Conservation (phyloP, 352 stramenopile genomes). For the Phytophthora pisi region DNA sequence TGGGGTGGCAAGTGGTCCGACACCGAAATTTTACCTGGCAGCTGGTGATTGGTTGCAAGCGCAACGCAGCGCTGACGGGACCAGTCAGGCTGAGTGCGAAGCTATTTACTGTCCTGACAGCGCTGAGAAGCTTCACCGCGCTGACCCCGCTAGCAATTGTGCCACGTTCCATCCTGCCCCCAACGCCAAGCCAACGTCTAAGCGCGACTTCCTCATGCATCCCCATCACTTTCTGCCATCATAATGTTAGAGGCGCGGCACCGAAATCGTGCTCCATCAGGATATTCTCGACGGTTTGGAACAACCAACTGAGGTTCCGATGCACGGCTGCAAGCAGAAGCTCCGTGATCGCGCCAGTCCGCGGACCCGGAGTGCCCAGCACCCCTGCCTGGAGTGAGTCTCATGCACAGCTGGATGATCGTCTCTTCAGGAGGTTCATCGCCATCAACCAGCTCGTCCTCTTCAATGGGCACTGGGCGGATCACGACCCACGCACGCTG, state of each 20-base stretch:
- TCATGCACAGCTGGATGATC: constrained; percentile 60
- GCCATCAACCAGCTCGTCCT: neutral
- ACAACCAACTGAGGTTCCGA: constrained; percentile 51
- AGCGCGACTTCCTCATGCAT: too few species aligned
- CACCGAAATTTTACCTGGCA: constrained; percentile 27
- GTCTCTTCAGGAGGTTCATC: constrained; percentile 30
- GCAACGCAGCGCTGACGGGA: neutral
- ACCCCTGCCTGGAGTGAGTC: constrained; percentile 40
- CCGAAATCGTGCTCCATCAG: constrained; percentile 47
- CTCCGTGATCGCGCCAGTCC: constrained; percentile 48
- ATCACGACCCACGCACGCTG: constrained; percentile 53
- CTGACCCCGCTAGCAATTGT: too few species aligned
- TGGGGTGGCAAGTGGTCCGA: constrained; percentile 16
- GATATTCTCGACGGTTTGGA: constrained; percentile 64
- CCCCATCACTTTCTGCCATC: constrained; percentile 36
- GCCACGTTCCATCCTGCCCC: neutral
- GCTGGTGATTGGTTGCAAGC: constrained; percentile 26
- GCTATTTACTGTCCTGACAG: neutral
- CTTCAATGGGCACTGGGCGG: constrained; percentile 24
- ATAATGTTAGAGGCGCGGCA: neutral
- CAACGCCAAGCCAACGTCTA: neutral
- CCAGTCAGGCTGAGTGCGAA: constrained; percentile 3
- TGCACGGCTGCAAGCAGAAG: constrained; percentile 52
- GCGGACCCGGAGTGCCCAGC: constrained; percentile 21
- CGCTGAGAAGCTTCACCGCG: neutral